phyloP scores from a whole-genome alignment of 371 early-diverging fungal species.

The Mucor lusitanicus region DNA sequence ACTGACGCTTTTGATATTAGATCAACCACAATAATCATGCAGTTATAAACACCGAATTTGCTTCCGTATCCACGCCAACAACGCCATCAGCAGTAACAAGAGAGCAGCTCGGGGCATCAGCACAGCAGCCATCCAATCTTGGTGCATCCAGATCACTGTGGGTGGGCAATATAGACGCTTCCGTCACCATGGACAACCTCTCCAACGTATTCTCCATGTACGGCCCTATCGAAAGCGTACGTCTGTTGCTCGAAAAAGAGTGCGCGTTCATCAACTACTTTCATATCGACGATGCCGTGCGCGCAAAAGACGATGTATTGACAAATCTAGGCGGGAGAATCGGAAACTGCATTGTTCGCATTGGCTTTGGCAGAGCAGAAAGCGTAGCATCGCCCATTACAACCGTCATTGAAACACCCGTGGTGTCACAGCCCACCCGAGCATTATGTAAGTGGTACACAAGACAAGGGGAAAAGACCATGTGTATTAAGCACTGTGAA shows the following conservation, averaged over 20 bases:
- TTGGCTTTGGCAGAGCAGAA: slow-evolving; percentile 91
- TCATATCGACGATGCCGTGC: slow-evolving; percentile 82
- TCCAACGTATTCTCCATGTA: slow-evolving; percentile 79
- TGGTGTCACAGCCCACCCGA: slow-evolving; percentile 39
- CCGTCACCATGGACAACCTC: slow-evolving; percentile 75
- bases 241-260: slow-evolving; percentile 93
- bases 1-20: neutral
- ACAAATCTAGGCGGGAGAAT: slow-evolving; percentile 71
- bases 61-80: neutral
- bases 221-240: slow-evolving; percentile 90
- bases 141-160: slow-evolving; percentile 85
- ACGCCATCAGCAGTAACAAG: neutral
- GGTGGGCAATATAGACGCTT: slow-evolving; percentile 92
- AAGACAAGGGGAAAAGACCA: neutral
- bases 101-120: neutral
- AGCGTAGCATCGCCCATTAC: slow-evolving; percentile 34
- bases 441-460: slow-evolving; percentile 40
- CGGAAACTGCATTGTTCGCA: slow-evolving; percentile 77
- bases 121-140: slow-evolving; percentile 11
- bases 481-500: neutral
- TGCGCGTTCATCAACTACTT: slow-evolving; percentile 94
- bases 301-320: slow-evolving; percentile 86
- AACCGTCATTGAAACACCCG: slow-evolving; percentile 8
- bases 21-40: neutral
- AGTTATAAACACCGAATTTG: neutral